A percentile compares a stretch with the other conserved stretches of the same genome.
These are phyloP conservation scores for Corylus americana DNA, from an alignment of 306 rosid genomes.

Conservation along the genomic window DNA sequence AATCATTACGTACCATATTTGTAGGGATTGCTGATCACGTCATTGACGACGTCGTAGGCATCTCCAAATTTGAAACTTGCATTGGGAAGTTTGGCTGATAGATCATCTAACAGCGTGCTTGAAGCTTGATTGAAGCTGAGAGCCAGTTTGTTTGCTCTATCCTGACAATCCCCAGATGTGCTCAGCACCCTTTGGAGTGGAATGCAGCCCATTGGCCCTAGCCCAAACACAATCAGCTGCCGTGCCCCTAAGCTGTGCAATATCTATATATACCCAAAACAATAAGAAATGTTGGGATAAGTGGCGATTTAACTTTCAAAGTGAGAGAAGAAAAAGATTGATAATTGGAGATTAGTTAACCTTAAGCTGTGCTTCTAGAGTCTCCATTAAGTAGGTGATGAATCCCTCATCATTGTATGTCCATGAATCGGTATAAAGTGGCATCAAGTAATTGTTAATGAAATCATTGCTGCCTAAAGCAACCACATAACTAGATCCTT, in stretches of 20 bases:
- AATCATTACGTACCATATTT: slow-evolving; percentile 56
- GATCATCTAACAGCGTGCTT: slow-evolving; percentile 48
- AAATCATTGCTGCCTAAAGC: slow-evolving; percentile 96
- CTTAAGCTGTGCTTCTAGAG: slow-evolving; percentile 62
- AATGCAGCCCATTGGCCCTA: slow-evolving; percentile 95
- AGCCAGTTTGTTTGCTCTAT: slow-evolving; percentile 69
- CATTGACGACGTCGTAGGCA: slow-evolving; percentile 74
- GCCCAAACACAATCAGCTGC: slow-evolving; percentile 79
- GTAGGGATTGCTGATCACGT: slow-evolving; percentile 64
- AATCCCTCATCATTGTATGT: slow-evolving; percentile 75
- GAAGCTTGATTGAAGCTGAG: slow-evolving; percentile 68
- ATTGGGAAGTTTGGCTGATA: slow-evolving; percentile 58
- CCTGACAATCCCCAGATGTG: slow-evolving; percentile 63
- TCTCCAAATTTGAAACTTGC: slow-evolving; percentile 75
- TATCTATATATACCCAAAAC: slow-evolving; percentile 36
- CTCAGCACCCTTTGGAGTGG: slow-evolving; percentile 89
- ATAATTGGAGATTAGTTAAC: slow-evolving; percentile 32
- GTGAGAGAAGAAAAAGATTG: not conserved
- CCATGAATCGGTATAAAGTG: slow-evolving; percentile 88
- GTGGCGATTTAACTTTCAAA: too few relatives aligned
- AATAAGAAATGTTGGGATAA: too few relatives aligned
- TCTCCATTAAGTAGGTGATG: slow-evolving; percentile 66
- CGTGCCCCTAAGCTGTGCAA: slow-evolving; percentile 81
- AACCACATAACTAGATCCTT: slow-evolving; percentile 62
- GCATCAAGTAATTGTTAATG: slow-evolving; percentile 93